Percentiles rank a stretch among this genome's conserved stretches.
These are phyloP conservation scores for Sequoia sempervirens DNA, from an alignment of 75 land plant genomes.

Conservation along the genomic window DNA sequence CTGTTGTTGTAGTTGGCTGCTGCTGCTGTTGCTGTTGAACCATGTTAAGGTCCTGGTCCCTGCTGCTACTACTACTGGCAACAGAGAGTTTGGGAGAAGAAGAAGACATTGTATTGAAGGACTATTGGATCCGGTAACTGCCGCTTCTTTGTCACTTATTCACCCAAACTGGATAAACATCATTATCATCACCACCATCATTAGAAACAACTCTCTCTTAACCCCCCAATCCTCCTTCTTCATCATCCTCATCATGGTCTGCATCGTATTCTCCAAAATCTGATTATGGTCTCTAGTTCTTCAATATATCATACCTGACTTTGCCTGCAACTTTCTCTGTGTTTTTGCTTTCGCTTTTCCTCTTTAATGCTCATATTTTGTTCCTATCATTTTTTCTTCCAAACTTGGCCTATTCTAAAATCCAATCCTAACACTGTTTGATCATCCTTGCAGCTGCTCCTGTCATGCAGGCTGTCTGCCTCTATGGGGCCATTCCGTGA, in stretches of 20 bases:
- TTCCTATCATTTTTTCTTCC: background rate
- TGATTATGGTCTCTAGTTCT: background rate
- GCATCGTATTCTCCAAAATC: background rate
- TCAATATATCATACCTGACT: background rate
- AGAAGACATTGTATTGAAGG: constrained; percentile 7
- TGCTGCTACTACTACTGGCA: background rate
- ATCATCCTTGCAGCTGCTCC: constrained; percentile 6
- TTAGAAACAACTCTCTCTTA: background rate
- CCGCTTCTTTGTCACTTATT: constrained; percentile 13
- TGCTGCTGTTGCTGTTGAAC: constrained; percentile 4
- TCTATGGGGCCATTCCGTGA: constrained; percentile 11
- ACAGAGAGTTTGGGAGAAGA: background rate
- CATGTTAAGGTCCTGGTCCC: background rate
- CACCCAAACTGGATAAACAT: constrained; percentile 2
- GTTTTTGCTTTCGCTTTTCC: background rate
- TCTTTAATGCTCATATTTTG: background rate
- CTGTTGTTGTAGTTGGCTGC: constrained; percentile 14
- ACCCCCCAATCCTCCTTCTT: background rate
- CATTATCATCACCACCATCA: constrained; percentile 1
- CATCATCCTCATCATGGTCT: background rate
- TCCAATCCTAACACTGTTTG: background rate
- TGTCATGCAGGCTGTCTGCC: constrained; percentile 18
- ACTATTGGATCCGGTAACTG: constrained; percentile 13
- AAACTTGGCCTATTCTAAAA: constrained; percentile 6
- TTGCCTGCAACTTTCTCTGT: background rate